A percentile compares a stretch with the other conserved stretches of the same genome.
phyloP scores from a whole-genome alignment of 2,329 filamentous ascomycete species.

The Fusarium coffeatum region DNA sequence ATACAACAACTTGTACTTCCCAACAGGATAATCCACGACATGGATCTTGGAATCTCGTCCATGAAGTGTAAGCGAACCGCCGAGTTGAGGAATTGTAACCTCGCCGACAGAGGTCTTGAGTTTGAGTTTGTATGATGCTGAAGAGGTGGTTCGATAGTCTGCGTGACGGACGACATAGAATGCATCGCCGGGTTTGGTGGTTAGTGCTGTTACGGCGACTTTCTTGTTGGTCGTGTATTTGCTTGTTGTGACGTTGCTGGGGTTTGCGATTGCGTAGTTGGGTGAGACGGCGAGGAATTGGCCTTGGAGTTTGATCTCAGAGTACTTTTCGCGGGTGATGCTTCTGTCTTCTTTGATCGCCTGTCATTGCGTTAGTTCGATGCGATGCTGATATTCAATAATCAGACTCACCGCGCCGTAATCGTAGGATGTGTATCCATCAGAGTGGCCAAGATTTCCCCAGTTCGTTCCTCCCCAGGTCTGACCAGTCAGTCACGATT shows the following conservation, averaged over 20 bases:
- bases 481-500: constrained; percentile 47
- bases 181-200: constrained; percentile 60
- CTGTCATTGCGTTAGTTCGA: too few species aligned
- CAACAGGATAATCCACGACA: constrained; percentile 74
- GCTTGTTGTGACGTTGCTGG: constrained; percentile 62
- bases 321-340: constrained; percentile 79
- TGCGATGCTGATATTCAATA: too few species aligned
- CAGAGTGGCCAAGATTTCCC: constrained; percentile 80
- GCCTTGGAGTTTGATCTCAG: constrained; percentile 79
- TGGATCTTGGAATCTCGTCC: constrained; percentile 76
- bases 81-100: constrained; percentile 68
- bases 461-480: constrained; percentile 84
- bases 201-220: constrained; percentile 71
- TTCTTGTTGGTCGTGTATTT: constrained; percentile 63
- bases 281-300: constrained; percentile 81
- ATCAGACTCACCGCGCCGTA: constrained; percentile 57
- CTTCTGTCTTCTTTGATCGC: constrained; percentile 75
- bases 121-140: constrained; percentile 71
- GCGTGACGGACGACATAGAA: constrained; percentile 77
- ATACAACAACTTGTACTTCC: constrained; percentile 70
- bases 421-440: constrained; percentile 70
- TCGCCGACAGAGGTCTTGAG: constrained; percentile 66
- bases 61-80: constrained; percentile 66
- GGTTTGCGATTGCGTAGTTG: constrained; percentile 71
- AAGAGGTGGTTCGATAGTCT: constrained; percentile 68